These are phyloP conservation scores for Acidiella bohemica DNA, from an alignment of 495 filamentous ascomycete species.

Conservation along the genomic window DNA sequence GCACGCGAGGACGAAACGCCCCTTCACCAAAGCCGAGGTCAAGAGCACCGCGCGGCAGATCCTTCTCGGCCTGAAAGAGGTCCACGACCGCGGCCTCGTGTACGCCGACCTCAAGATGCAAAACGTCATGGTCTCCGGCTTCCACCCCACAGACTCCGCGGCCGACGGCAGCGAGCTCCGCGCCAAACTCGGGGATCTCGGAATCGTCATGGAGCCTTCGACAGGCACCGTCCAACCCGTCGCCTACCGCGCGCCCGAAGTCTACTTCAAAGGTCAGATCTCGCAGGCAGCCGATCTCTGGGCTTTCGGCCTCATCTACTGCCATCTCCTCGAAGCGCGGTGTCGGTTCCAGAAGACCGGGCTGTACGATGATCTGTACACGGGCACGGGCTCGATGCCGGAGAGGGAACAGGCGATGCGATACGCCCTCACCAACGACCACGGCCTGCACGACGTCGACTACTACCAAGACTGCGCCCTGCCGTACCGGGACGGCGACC, in stretches of 20 bases:
- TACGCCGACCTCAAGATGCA: slow-evolving; percentile 18
- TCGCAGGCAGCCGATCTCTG: slow-evolving; percentile 12
- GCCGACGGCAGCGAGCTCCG: background rate
- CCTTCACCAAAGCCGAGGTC: slow-evolving; percentile 10
- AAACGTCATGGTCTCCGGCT: slow-evolving; percentile 14
- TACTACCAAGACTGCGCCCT: slow-evolving; percentile 12
- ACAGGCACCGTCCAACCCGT: slow-evolving; percentile 13
- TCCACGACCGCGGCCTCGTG: slow-evolving; percentile 10
- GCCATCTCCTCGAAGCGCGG: slow-evolving; percentile 10
- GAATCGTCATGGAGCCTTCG: slow-evolving; percentile 11
- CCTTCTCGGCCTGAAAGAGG: slow-evolving; percentile 4
- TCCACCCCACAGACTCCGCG: background rate
- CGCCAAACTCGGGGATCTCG: slow-evolving; percentile 13
- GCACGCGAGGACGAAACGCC: slow-evolving; percentile 9
- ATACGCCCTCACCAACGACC: slow-evolving; percentile 8
- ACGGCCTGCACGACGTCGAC: slow-evolving; percentile 3
- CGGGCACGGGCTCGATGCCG: background rate
- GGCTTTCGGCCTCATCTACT: slow-evolving; percentile 13
- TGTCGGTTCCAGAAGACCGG: slow-evolving; percentile 5
- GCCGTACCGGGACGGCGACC: background rate
- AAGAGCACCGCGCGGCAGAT: background rate
- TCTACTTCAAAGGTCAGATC: slow-evolving; percentile 13
- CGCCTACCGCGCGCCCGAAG: slow-evolving; percentile 12
- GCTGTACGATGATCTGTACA: slow-evolving; percentile 12
- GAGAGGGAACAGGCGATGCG: slow-evolving; percentile 10